phyloP scores from a whole-genome alignment of 768 basidiomycete species.

The Suillus bovinus region DNA sequence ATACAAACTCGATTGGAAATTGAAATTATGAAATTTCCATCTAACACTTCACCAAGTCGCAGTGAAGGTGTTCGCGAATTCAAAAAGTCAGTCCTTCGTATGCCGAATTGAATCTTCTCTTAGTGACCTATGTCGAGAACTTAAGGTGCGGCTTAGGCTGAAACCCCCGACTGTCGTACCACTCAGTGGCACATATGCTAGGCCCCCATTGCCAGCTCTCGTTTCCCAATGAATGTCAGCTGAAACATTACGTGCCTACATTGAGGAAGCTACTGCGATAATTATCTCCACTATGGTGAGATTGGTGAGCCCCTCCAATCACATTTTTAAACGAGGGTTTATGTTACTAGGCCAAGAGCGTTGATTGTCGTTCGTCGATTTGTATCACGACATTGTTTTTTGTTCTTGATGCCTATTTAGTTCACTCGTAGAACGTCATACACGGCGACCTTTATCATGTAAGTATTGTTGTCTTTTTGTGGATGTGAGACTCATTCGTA shows the following conservation, averaged over 20 bases:
- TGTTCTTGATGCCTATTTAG: not conserved
- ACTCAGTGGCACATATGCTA: slow-evolving; percentile 15
- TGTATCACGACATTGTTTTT: not conserved
- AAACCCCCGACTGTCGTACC: slow-evolving; percentile 21
- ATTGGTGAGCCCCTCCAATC: not conserved
- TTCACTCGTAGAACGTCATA: not conserved
- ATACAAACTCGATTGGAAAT: no score
- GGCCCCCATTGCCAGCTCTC: not conserved
- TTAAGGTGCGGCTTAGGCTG: slow-evolving; percentile 22
- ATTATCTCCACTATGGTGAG: not conserved
- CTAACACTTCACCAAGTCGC: not conserved
- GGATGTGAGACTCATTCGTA: not conserved
- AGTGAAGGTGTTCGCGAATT: not conserved
- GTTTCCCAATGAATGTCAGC: not conserved
- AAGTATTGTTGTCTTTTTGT: not conserved
- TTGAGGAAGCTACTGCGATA: not conserved
- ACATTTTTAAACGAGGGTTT: not conserved
- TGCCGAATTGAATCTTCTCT: not conserved
- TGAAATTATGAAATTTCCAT: no score
- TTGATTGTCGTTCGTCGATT: not conserved
- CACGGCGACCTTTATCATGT: not conserved
- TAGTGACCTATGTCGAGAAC: slow-evolving; percentile 12
- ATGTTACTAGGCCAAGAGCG: not conserved
- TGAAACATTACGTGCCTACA: not conserved
- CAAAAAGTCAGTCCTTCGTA: not conserved